These are phyloP conservation scores for Lycium barbarum DNA, from an alignment of 257 asterid species.

Conservation along the genomic window DNA sequence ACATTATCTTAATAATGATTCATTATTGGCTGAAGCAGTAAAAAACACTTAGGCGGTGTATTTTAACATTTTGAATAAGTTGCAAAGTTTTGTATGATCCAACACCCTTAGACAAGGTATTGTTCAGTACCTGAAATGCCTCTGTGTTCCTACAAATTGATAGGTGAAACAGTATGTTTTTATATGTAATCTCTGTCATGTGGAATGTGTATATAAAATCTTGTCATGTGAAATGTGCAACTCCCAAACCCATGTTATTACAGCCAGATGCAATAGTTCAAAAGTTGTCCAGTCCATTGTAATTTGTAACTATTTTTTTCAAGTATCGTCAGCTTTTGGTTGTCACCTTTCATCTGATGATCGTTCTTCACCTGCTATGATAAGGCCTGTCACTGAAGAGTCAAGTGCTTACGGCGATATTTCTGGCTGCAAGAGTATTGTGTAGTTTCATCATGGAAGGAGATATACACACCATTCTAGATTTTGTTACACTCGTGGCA, in stretches of 20 bases:
- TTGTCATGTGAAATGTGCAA: slow-evolving; percentile 2
- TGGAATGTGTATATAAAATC: background rate
- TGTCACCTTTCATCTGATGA: slow-evolving; percentile 6
- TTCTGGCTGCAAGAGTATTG: slow-evolving; percentile 68
- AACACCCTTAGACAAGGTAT: background rate
- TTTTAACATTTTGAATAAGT: background rate
- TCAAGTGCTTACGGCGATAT: slow-evolving; percentile 90
- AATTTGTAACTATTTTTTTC: background rate
- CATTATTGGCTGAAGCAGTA: background rate
- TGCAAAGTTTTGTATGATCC: background rate
- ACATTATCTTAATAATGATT: slow-evolving; percentile 6
- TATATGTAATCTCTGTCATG: background rate
- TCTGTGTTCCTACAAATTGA: background rate
- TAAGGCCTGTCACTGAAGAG: slow-evolving; percentile 87
- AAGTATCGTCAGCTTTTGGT: background rate
- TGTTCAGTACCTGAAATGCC: background rate
- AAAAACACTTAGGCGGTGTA: background rate
- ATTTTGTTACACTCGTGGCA: slow-evolving; percentile 74
- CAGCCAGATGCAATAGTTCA: background rate
- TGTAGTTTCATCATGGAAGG: slow-evolving; percentile 80
- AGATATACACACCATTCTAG: slow-evolving; percentile 91
- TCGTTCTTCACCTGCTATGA: slow-evolving; percentile 1
- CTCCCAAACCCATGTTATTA: background rate
- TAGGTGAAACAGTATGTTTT: background rate
- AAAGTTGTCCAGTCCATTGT: background rate